Conservation (phyloP, 768 basidiomycete genomes). For the Mycena chlorophos region DNA sequence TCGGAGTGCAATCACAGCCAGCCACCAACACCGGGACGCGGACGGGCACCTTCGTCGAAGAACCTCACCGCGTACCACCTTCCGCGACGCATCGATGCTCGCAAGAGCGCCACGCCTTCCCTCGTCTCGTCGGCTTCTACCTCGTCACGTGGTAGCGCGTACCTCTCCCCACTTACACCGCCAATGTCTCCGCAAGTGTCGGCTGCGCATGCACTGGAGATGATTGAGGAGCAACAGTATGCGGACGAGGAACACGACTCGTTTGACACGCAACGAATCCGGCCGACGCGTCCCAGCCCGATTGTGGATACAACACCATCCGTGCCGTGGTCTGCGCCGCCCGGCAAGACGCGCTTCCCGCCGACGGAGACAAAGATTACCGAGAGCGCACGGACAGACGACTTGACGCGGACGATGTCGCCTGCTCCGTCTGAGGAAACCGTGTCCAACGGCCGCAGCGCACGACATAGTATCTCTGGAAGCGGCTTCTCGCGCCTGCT, state of each 20-base stretch:
- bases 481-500: slow-evolving; percentile 27
- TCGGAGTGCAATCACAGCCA: slow-evolving; percentile 11
- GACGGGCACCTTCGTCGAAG: background rate
- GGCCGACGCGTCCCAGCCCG: background rate
- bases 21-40: background rate
- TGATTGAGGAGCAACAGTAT: slow-evolving; percentile 16
- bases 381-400: background rate
- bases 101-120: slow-evolving; percentile 10
- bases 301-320: slow-evolving; percentile 1
- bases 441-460: slow-evolving; percentile 15
- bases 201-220: slow-evolving; percentile 4
- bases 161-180: slow-evolving; percentile 12
- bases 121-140: slow-evolving; percentile 7
- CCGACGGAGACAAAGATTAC: slow-evolving; percentile 6
- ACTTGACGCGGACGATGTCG: slow-evolving; percentile 7
- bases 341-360: background rate
- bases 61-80: slow-evolving; percentile 13
- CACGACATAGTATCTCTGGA: slow-evolving; percentile 8
- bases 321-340: background rate
- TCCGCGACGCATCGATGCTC: slow-evolving; percentile 17
- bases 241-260: slow-evolving; percentile 1
- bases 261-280: background rate
- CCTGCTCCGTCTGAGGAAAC: slow-evolving; percentile 23
- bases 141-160: slow-evolving; percentile 8
- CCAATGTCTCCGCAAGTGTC: slow-evolving; percentile 13